These are phyloP conservation scores for Linnemannia zychae DNA, from an alignment of 192 early-diverging fungal genomes.

Conservation along the genomic window DNA sequence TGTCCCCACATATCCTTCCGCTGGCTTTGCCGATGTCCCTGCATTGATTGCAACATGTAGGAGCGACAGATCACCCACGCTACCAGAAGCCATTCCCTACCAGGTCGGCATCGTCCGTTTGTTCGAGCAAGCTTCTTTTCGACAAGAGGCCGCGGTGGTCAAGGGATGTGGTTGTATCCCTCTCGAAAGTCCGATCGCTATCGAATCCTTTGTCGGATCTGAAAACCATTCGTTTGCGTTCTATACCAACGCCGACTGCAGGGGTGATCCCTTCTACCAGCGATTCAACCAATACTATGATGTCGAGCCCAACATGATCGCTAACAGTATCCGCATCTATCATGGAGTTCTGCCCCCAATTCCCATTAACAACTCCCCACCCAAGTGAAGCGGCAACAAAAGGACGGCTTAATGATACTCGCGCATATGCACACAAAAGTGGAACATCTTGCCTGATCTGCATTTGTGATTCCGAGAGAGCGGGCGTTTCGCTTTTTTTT, in stretches of 20 bases:
- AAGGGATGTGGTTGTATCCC: constrained; percentile 34
- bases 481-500: not conserved
- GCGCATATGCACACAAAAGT: not conserved
- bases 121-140: constrained; percentile 15
- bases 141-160: constrained; percentile 6
- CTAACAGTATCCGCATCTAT: constrained; percentile 24
- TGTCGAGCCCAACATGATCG: constrained; percentile 13
- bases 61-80: not conserved
- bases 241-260: constrained; percentile 2
- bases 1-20: not conserved
- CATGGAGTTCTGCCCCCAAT: constrained; percentile 21
- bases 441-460: not conserved
- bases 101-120: constrained; percentile 19
- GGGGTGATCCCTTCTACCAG: constrained; percentile 7
- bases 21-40: not conserved
- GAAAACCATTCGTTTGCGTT: constrained; percentile 31
- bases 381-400: not conserved
- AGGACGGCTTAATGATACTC: not conserved
- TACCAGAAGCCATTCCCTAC: not conserved
- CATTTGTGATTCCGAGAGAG: not conserved
- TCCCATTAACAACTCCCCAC: not conserved
- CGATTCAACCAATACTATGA: constrained; percentile 30
- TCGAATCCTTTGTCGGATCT: constrained; percentile 43
- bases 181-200: constrained; percentile 16
- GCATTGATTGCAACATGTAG: not conserved